Evolutionary conservation across 2,329 filamentous ascomycete genomes (phyloP).

Genomic region (Teratosphaeria nubilosa): DNA sequence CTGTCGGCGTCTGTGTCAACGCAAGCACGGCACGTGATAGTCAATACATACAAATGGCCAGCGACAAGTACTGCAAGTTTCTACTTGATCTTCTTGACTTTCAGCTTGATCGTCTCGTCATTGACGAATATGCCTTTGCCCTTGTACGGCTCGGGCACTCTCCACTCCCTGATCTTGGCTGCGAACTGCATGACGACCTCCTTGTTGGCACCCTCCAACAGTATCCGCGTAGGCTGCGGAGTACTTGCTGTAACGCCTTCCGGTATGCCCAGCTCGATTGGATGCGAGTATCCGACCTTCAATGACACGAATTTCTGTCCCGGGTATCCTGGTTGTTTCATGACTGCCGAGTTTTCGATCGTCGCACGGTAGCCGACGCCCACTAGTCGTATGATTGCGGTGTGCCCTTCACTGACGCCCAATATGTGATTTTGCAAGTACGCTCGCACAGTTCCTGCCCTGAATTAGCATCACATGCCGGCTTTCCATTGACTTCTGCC

Average conservation of each 20-base stretch:
- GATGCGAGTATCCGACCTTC: slow-evolving; percentile 94
- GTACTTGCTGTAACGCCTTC: slow-evolving; percentile 74
- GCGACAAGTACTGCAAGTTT: background rate
- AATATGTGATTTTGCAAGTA: slow-evolving; percentile 85
- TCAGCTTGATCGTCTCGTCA: slow-evolving; percentile 93
- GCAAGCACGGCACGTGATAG: background rate
- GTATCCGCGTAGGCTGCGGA: slow-evolving; percentile 80
- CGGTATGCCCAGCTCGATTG: slow-evolving; percentile 80
- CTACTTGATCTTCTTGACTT: slow-evolving; percentile 66
- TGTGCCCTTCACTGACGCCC: slow-evolving; percentile 93
- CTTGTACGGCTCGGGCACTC: slow-evolving; percentile 93
- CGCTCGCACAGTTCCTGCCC: slow-evolving; percentile 74
- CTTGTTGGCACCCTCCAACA: slow-evolving; percentile 80
- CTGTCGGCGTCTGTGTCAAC: background rate
- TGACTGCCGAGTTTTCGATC: slow-evolving; percentile 65
- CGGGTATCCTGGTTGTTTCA: slow-evolving; percentile 55
- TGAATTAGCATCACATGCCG: background rate
- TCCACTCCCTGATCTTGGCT: slow-evolving; percentile 77
- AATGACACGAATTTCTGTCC: slow-evolving; percentile 84
- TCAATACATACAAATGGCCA: background rate
- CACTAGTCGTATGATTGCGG: slow-evolving; percentile 81
- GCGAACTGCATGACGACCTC: slow-evolving; percentile 85
- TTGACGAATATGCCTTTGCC: slow-evolving; percentile 98
- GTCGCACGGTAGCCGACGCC: slow-evolving; percentile 92
- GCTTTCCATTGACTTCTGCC: background rate